Base-by-base conservation (phyloP, 2,329 filamentous ascomycete genomes). In the Colletotrichum salicis region DNA sequence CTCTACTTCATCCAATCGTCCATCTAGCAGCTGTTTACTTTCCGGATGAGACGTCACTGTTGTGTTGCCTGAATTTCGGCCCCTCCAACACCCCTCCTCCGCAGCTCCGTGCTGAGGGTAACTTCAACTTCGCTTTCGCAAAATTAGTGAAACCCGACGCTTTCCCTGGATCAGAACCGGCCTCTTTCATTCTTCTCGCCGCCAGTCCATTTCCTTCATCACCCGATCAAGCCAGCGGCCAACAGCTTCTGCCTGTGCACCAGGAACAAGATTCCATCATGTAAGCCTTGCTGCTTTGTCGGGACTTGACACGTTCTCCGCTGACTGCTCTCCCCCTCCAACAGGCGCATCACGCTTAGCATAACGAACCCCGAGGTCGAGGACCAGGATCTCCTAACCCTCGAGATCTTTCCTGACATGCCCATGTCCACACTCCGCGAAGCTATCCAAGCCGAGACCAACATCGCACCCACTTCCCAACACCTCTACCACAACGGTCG, bases 401-500 rank as follows among this genome's bases (percentile, higher is more conserved):
- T 97, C 76, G 94, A 97, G 77, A 91, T 97, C 75, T 92, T 93
- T 73, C 88, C 91, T 54, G 93, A 94, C 77, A 94, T 96, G 87
- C 94, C 94, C 59, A 84, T 98, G 76, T 92, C 92, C 78, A 92
- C 94, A 64, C 89, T 99, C 75, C 97, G 97, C 82, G 93, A 92
- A 79, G 93, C 94, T 79, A 93, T 99, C 79, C 90, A 96, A 80
- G 93, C 91, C 82, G 96, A 98, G 83, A 92, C 92, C 60, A 86
- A 86, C 77, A 91, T 97, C 76, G 90, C 93, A 33, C 88, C 91
- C 22, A 85, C 87, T 56, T 87, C 92, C 58, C 95, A 98, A 81
- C 91, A 94, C 79, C 91, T 98, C 79, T 97, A 96, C 83, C 93
- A 96, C 84, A 97, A 98, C 81, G 96, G 96, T 75, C 89, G 90